Conservation (phyloP, 805 yeast species). For the Yarrowia keelungensis region DNA sequence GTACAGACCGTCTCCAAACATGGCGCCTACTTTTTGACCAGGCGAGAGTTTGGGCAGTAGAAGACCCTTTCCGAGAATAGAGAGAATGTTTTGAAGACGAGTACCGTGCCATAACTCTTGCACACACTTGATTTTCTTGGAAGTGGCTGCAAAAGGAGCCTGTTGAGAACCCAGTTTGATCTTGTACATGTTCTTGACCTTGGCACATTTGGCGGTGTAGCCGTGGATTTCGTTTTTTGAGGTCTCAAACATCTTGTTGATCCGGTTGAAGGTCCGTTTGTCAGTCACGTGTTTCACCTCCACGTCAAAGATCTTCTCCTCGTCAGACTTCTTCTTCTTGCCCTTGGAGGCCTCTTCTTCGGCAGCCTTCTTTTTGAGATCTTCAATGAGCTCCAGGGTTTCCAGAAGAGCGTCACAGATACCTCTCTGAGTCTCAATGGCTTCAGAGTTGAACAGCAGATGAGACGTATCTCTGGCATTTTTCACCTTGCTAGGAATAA, state of each 20-base stretch:
- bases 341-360: background rate
- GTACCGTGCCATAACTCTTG: slow-evolving; percentile 38
- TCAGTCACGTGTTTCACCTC: slow-evolving; percentile 24
- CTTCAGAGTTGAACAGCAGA: slow-evolving; percentile 16
- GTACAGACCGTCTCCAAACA: slow-evolving; percentile 37
- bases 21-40: slow-evolving; percentile 34
- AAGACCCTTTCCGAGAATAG: slow-evolving; percentile 31
- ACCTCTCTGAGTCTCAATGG: slow-evolving; percentile 25
- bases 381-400: slow-evolving; percentile 29
- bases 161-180: slow-evolving; percentile 37
- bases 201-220: background rate
- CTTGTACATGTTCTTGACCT: slow-evolving; percentile 23
- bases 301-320: slow-evolving; percentile 23
- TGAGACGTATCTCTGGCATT: slow-evolving; percentile 24
- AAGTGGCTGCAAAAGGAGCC: slow-evolving; percentile 27
- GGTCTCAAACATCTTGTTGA: slow-evolving; percentile 25
- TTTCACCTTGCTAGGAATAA: slow-evolving; percentile 44
- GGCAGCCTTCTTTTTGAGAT: slow-evolving; percentile 18
- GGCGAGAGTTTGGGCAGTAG: slow-evolving; percentile 26
- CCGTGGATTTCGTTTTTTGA: slow-evolving; percentile 27
- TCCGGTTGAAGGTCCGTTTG: slow-evolving; percentile 15
- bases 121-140: slow-evolving; percentile 37
- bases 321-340: background rate
- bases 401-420: slow-evolving; percentile 36
- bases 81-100: slow-evolving; percentile 21